These are phyloP conservation scores for Coriaria nepalensis DNA, from an alignment of 306 rosid genomes.

Conservation along the genomic window DNA sequence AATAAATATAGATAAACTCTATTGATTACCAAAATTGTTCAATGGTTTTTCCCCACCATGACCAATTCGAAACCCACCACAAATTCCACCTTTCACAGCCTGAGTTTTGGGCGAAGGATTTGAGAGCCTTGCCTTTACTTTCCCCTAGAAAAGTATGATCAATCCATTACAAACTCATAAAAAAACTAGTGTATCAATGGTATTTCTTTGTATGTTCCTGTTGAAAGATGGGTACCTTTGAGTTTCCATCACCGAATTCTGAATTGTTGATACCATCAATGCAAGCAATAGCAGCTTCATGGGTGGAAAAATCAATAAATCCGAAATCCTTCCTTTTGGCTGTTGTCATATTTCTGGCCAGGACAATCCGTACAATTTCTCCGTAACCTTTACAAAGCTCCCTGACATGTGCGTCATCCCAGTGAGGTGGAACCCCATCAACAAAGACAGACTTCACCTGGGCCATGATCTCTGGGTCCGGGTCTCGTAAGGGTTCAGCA, in stretches of 20 bases:
- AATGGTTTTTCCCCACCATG: slow-evolving; percentile 32
- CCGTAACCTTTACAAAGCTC: slow-evolving; percentile 45
- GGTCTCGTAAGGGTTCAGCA: slow-evolving; percentile 66
- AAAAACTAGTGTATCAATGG: no score
- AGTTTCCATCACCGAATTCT: slow-evolving; percentile 38
- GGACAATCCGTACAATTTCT: slow-evolving; percentile 44
- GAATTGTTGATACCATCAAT: slow-evolving; percentile 43
- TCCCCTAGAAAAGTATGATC: slow-evolving; percentile 16
- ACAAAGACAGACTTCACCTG: slow-evolving; percentile 72
- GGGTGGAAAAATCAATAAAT: slow-evolving; percentile 71
- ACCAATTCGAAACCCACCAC: slow-evolving; percentile 74
- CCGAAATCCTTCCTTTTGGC: slow-evolving; percentile 81
- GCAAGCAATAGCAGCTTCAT: slow-evolving; percentile 65
- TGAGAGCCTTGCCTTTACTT: slow-evolving; percentile 83
- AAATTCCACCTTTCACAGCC: slow-evolving; percentile 70
- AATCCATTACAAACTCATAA: no score
- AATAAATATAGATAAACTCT: no score
- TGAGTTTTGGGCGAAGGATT: slow-evolving; percentile 79
- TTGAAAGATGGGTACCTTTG: slow-evolving; percentile 33
- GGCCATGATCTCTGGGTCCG: slow-evolving; percentile 63
- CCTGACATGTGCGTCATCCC: slow-evolving; percentile 52
- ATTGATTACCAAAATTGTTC: slow-evolving; percentile 28
- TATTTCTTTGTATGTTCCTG: no score
- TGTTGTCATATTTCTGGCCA: slow-evolving; percentile 55
- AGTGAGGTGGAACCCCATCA: slow-evolving; percentile 60